Evolutionary conservation across 2,329 filamentous ascomycete genomes (phyloP).

Genomic region (Zarea fungicola): DNA sequence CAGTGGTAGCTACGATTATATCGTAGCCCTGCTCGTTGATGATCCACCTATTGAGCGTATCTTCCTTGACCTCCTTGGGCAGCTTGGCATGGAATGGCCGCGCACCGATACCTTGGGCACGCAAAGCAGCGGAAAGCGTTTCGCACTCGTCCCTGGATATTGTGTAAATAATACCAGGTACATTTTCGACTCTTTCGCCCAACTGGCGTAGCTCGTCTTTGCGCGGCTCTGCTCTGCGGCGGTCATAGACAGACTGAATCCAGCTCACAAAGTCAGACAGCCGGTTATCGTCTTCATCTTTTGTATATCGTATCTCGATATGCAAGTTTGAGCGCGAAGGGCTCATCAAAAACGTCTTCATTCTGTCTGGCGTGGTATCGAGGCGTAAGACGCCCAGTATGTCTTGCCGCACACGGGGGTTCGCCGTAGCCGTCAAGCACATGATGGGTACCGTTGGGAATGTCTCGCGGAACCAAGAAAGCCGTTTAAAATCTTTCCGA

Average conservation of each 20-base stretch:
- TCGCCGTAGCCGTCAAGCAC: slow-evolving; percentile 89
- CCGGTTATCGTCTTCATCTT: slow-evolving; percentile 66
- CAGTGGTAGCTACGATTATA: slow-evolving; percentile 90
- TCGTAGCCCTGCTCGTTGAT: slow-evolving; percentile 72
- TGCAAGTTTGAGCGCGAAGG: slow-evolving; percentile 82
- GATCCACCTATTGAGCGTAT: slow-evolving; percentile 67
- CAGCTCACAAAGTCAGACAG: slow-evolving; percentile 71
- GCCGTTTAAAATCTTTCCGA: slow-evolving; percentile 80
- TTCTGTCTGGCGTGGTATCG: slow-evolving; percentile 48
- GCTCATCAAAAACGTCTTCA: slow-evolving; percentile 76
- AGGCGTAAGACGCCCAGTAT: slow-evolving; percentile 72
- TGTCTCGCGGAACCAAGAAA: slow-evolving; percentile 77
- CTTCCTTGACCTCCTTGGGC: slow-evolving; percentile 61
- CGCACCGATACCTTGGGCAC: slow-evolving; percentile 65
- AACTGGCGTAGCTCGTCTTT: slow-evolving; percentile 51
- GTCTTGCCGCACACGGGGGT: slow-evolving; percentile 72
- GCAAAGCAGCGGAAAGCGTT: slow-evolving; percentile 59
- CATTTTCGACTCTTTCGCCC: slow-evolving; percentile 54
- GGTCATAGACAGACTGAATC: slow-evolving; percentile 67
- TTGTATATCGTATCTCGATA: slow-evolving; percentile 81
- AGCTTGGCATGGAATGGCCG: slow-evolving; percentile 69
- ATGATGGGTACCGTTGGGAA: slow-evolving; percentile 87
- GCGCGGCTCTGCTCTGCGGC: slow-evolving; percentile 57
- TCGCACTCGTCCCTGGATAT: slow-evolving; percentile 72
- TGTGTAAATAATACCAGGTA: slow-evolving; percentile 77